phyloP scores from a whole-genome alignment of 257 asterid species.

The Solanum clarkiae region DNA sequence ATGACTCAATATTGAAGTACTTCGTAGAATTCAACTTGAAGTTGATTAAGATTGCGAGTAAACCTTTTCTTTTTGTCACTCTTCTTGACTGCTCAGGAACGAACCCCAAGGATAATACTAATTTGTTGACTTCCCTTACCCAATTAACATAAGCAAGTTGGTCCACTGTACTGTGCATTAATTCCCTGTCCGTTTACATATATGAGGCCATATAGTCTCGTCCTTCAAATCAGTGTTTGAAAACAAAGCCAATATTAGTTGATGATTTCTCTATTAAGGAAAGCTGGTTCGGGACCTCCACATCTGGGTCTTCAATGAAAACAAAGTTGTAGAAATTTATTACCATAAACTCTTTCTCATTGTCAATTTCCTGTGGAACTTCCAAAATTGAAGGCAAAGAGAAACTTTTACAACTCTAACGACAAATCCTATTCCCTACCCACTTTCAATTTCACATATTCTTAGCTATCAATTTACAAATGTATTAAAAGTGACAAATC shows the following conservation, averaged over 20 bases:
- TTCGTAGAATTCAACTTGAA: no score
- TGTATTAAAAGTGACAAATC: no score
- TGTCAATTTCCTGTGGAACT: conserved; percentile 6
- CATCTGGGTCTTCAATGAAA: conserved; percentile 50
- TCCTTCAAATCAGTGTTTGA: neutral
- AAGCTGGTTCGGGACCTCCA: conserved; percentile 59
- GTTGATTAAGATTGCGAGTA: no score
- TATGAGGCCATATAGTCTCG: conserved; percentile 77
- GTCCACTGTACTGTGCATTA: conserved; percentile 98
- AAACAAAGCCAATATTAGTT: neutral
- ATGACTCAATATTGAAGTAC: no score
- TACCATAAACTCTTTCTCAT: conserved; percentile 56
- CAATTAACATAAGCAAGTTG: conserved; percentile 67
- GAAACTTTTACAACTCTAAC: neutral
- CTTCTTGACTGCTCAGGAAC: no score
- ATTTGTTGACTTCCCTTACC: conserved; percentile 69
- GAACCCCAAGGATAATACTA: neutral
- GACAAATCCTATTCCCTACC: conserved; percentile 7
- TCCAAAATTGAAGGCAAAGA: conserved; percentile 15
- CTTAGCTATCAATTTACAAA: no score
- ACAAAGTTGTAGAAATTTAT: conserved; percentile 81
- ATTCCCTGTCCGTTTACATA: conserved; percentile 92
- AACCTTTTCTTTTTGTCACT: no score
- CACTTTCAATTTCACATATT: no score
- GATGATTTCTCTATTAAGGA: conserved; percentile 30